Conservation (phyloP, 2,329 filamentous ascomycete genomes). For the Atkinsonella texensis region DNA sequence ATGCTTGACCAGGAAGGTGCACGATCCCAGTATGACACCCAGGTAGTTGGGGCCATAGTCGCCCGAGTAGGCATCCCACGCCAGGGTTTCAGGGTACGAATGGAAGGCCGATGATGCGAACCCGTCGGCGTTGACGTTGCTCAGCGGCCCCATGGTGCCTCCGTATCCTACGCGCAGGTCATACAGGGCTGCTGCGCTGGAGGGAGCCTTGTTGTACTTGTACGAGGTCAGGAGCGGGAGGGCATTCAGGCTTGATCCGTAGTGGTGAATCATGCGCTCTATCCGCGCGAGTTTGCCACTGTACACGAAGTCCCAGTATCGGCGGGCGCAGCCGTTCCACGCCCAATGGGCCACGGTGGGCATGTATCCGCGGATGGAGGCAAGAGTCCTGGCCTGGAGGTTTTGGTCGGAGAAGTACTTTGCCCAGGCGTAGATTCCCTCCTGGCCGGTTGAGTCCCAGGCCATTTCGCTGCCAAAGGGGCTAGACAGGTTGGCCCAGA, state of each 20-base stretch:
- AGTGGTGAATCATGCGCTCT: slow-evolving; percentile 42
- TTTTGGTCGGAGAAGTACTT: slow-evolving; percentile 18
- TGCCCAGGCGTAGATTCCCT: slow-evolving; percentile 49
- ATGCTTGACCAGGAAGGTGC: slow-evolving; percentile 36
- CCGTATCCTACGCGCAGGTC: slow-evolving; percentile 42
- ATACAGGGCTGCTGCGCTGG: slow-evolving; percentile 30
- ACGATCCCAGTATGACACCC: slow-evolving; percentile 36
- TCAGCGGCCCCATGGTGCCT: slow-evolving; percentile 38
- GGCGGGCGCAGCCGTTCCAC: slow-evolving; percentile 48
- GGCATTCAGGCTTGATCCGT: slow-evolving; percentile 46
- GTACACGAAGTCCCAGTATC: slow-evolving; percentile 43
- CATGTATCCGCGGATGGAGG: slow-evolving; percentile 43
- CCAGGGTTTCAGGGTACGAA: slow-evolving; percentile 40
- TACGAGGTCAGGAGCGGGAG: slow-evolving; percentile 41
- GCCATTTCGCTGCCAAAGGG: slow-evolving; percentile 50
- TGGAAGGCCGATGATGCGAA: slow-evolving; percentile 45
- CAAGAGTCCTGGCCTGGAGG: slow-evolving; percentile 31
- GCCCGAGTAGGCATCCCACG: slow-evolving; percentile 44
- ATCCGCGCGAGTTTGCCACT: slow-evolving; percentile 29
- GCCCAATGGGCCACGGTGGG: slow-evolving; percentile 49
- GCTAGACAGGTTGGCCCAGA: slow-evolving; percentile 37
- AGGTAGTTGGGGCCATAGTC: slow-evolving; percentile 46
- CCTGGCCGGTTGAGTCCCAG: slow-evolving; percentile 51
- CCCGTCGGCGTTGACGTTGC: slow-evolving; percentile 42
- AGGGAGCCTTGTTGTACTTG: slow-evolving; percentile 20